phyloP scores from a whole-genome alignment of 768 basidiomycete genomes.

The Tephrocybe sp. region DNA sequence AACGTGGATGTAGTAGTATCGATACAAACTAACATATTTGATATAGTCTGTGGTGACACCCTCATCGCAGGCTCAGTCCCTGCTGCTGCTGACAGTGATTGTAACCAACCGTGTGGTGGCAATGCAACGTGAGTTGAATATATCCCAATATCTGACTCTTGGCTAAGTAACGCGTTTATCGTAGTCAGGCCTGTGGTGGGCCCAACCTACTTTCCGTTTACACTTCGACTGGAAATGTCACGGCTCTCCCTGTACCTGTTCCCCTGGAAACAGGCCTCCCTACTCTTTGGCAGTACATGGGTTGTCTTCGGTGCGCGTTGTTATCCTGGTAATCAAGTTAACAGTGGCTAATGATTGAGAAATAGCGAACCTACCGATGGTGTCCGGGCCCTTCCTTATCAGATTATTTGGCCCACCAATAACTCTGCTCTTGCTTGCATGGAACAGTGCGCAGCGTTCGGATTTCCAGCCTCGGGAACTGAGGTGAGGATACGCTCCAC shows the following conservation, averaged over 20 bases:
- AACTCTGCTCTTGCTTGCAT: constrained; percentile 68
- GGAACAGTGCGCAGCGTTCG: constrained; percentile 66
- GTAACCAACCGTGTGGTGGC: constrained; percentile 76
- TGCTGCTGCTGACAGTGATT: constrained; percentile 49
- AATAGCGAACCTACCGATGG: constrained; percentile 49
- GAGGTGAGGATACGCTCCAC: constrained; percentile 34
- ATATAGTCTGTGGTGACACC: constrained; percentile 67
- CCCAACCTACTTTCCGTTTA: constrained; percentile 74
- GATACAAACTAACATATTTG: neutral
- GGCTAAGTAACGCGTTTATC: constrained; percentile 1
- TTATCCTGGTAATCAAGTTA: neutral
- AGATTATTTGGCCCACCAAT: constrained; percentile 58
- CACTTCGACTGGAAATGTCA: constrained; percentile 48
- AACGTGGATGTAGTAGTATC: too few species aligned
- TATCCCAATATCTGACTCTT: constrained; percentile 5
- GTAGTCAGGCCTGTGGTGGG: constrained; percentile 75
- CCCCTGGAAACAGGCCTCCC: constrained; percentile 58
- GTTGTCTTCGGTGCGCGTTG: constrained; percentile 59
- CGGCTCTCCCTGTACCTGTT: constrained; percentile 57
- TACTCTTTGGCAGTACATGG: constrained; percentile 62
- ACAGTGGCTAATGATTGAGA: neutral
- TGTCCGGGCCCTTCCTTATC: constrained; percentile 55
- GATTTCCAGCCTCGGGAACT: constrained; percentile 69
- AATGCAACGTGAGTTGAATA: constrained; percentile 50
- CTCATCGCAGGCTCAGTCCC: constrained; percentile 60